These are phyloP conservation scores for Coniochaeta ligniaria DNA, from an alignment of 2,329 filamentous ascomycete species.

Conservation along the genomic window DNA sequence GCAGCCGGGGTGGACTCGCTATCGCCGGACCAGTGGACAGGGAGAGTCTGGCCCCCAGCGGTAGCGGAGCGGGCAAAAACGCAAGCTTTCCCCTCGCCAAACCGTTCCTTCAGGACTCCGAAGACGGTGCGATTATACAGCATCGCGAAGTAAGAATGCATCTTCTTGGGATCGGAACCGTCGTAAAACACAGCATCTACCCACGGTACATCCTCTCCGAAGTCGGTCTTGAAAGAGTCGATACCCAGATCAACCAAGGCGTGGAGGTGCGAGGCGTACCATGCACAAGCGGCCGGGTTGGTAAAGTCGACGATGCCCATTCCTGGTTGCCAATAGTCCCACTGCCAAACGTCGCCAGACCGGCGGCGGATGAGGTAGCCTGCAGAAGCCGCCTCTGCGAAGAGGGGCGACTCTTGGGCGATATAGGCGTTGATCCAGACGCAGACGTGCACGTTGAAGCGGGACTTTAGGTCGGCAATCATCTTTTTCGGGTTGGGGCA, in stretches of 20 bases:
- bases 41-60: conserved; percentile 59
- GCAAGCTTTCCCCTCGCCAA: conserved; percentile 41
- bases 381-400: conserved; percentile 52
- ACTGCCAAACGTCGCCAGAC: conserved; percentile 64
- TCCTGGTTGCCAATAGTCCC: conserved; percentile 66
- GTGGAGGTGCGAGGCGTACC: conserved; percentile 55
- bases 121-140: no score
- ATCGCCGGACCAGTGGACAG: conserved; percentile 63
- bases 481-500: conserved; percentile 19
- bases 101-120: no score
- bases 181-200: conserved; percentile 57
- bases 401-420: conserved; percentile 57
- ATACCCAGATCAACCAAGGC: conserved; percentile 58
- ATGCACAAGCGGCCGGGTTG: conserved; percentile 55
- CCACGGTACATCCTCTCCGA: conserved; percentile 61
- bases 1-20: conserved; percentile 65
- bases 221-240: conserved; percentile 65
- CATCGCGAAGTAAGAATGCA: no score
- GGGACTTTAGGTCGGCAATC: conserved; percentile 52
- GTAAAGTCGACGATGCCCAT: conserved; percentile 68
- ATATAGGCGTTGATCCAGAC: conserved; percentile 73
- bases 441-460: conserved; percentile 54
- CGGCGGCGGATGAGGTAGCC: conserved; percentile 62
- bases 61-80: conserved; percentile 58
- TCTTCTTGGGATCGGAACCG: conserved; percentile 14